These are phyloP conservation scores for Globisporangium polare DNA, from an alignment of 352 stramenopile species.

Conservation along the genomic window DNA sequence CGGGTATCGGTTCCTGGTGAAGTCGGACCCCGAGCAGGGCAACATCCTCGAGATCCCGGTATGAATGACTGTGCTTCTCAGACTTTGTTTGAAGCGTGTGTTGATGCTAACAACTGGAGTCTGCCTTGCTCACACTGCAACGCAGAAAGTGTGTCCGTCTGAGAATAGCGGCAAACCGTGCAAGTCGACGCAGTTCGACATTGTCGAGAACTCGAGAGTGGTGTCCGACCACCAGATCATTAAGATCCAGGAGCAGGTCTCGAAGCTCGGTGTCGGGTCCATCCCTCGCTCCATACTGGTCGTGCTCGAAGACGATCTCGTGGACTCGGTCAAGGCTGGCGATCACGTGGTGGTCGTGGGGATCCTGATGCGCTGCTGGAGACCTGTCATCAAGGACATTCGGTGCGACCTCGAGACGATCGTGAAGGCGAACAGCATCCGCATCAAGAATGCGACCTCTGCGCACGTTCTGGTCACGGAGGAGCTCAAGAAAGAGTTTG, in stretches of 20 bases:
- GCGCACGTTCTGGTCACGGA: slow-evolving; percentile 65
- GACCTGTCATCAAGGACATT: slow-evolving; percentile 60
- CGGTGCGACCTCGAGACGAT: slow-evolving; percentile 90
- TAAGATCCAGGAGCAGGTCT: slow-evolving; percentile 95
- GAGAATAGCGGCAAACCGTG: slow-evolving; percentile 58
- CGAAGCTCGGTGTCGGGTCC: slow-evolving; percentile 87
- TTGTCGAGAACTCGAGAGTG: slow-evolving; percentile 43
- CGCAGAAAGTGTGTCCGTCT: slow-evolving; percentile 51
- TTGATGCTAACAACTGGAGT: neutral
- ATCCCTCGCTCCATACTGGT: slow-evolving; percentile 94
- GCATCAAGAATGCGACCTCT: slow-evolving; percentile 59
- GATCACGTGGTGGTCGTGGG: slow-evolving; percentile 94
- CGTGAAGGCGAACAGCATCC: slow-evolving; percentile 75
- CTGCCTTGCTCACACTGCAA: neutral
- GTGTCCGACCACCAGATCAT: slow-evolving; percentile 90
- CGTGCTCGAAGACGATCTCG: slow-evolving; percentile 89
- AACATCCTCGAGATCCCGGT: slow-evolving; percentile 86
- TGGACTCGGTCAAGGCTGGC: slow-evolving; percentile 89
- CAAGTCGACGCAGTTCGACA: slow-evolving; percentile 70
- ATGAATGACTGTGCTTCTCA: slow-evolving; percentile 10
- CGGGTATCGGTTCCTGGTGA: slow-evolving; percentile 75
- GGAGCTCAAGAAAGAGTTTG: slow-evolving; percentile 88
- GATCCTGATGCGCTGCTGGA: slow-evolving; percentile 93
- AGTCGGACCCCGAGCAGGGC: slow-evolving; percentile 88
- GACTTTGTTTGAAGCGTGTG: neutral